Percentiles rank a stretch among this genome's conserved stretches.
phyloP scores from a whole-genome alignment of 2,329 filamentous ascomycete species.

The Thermomyces lanuginosus region DNA sequence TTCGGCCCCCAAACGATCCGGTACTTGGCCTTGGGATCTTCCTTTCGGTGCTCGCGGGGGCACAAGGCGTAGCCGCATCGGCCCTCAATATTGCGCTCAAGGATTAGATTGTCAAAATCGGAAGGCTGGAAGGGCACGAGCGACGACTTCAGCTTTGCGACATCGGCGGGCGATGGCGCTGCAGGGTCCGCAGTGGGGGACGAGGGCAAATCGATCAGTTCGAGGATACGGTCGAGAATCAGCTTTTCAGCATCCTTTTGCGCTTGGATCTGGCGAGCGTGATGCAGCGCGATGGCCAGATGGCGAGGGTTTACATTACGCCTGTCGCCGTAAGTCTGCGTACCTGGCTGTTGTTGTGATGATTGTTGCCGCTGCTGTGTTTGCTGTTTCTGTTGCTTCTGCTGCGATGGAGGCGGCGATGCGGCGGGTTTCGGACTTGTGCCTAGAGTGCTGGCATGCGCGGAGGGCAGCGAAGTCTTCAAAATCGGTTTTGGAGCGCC shows the following conservation, averaged over 20 bases:
- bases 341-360: no score
- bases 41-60: constrained; percentile 42
- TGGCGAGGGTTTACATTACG: constrained; percentile 30
- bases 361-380: constrained; percentile 16
- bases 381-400: constrained; percentile 10
- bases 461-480: constrained; percentile 38
- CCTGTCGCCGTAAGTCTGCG: no score
- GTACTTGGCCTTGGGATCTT: constrained; percentile 45
- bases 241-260: constrained; percentile 61
- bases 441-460: constrained; percentile 25
- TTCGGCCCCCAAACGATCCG: constrained; percentile 46
- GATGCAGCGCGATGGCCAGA: constrained; percentile 54
- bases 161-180: constrained; percentile 43
- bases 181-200: constrained; percentile 35
- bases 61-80: constrained; percentile 78
- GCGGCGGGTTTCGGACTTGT: constrained; percentile 27
- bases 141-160: constrained; percentile 45
- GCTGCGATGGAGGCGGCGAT: constrained; percentile 9
- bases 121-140: constrained; percentile 63
- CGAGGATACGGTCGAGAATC: constrained; percentile 56
- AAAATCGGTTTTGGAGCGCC: constrained; percentile 40
- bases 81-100: constrained; percentile 71
- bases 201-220: constrained; percentile 49
- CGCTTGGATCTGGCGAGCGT: constrained; percentile 67
- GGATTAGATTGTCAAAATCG: constrained; percentile 78